phyloP scores from a whole-genome alignment of 2,329 filamentous ascomycete genomes.

The Cercospora sojina region DNA sequence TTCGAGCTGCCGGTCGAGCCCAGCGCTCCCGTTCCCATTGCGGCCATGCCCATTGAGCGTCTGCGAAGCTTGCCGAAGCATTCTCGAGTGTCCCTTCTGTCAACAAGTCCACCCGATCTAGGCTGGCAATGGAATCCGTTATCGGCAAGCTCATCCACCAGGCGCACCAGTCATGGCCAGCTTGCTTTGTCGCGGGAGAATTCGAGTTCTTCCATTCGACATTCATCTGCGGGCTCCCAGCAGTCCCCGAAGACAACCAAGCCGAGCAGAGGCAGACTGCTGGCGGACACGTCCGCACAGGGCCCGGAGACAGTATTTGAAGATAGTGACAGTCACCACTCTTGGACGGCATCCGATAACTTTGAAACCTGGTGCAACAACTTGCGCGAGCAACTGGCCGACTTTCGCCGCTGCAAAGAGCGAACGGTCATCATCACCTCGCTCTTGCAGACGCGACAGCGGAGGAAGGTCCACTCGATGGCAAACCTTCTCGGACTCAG shows the following conservation, averaged over 20 bases:
- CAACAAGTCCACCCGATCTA: conserved; percentile 6
- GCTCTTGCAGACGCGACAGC: conserved; percentile 18
- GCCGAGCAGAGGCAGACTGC: conserved; percentile 11
- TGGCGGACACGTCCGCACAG: conserved; percentile 12
- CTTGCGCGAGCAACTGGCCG: conserved; percentile 16
- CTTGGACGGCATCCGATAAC: conserved; percentile 24
- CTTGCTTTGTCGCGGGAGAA: background rate
- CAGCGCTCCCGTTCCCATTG: background rate
- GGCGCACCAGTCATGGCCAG: conserved; percentile 1
- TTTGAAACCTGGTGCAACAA: conserved; percentile 16
- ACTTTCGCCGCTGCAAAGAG: conserved; percentile 18
- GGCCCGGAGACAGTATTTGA: conserved; percentile 20
- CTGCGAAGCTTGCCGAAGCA: conserved; percentile 3
- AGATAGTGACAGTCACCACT: conserved; percentile 24
- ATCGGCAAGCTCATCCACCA: background rate
- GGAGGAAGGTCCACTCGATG: conserved; percentile 23
- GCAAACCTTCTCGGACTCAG: conserved; percentile 24
- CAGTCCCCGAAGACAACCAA: background rate
- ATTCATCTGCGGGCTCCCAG: background rate
- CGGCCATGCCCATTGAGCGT: background rate
- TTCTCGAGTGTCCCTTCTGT: conserved; percentile 3
- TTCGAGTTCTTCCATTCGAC: background rate
- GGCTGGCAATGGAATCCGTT: conserved; percentile 8
- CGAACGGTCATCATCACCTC: conserved; percentile 19
- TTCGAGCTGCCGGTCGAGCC: background rate